Percentiles rank a stretch among this genome's conserved stretches.
These are phyloP conservation scores for Suhomyces vadensis DNA, from an alignment of 805 yeast genomes.

Conservation along the genomic window DNA sequence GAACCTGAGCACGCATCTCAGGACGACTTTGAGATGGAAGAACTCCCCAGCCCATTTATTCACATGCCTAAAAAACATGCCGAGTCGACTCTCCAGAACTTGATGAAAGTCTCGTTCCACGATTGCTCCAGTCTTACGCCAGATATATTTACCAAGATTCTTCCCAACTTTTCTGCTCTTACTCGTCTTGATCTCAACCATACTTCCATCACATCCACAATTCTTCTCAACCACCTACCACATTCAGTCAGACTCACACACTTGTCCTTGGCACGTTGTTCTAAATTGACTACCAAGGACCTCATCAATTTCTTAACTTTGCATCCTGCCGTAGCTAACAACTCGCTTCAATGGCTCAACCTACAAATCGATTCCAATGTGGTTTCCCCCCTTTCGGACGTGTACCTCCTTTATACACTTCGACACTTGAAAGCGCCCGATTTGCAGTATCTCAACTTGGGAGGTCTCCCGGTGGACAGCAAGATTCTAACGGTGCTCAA, in stretches of 20 bases:
- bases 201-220: conserved; percentile 70
- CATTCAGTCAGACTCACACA: conserved; percentile 65
- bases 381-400: conserved; percentile 55
- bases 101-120: conserved; percentile 68
- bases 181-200: conserved; percentile 78
- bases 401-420: conserved; percentile 48
- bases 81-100: conserved; percentile 13
- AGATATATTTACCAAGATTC: conserved; percentile 52
- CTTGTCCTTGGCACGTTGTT: conserved; percentile 56
- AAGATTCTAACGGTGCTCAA: conserved; percentile 40
- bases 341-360: conserved; percentile 63
- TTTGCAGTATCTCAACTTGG: conserved; percentile 56
- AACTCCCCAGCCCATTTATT: not conserved
- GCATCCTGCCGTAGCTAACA: conserved; percentile 61
- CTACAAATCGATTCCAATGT: conserved; percentile 64
- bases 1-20: conserved; percentile 5
- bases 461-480: conserved; percentile 60
- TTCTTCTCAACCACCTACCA: conserved; percentile 54
- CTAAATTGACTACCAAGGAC: conserved; percentile 70
- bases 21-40: conserved; percentile 6
- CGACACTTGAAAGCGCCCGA: conserved; percentile 45
- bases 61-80: conserved; percentile 1
- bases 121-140: conserved; percentile 80
- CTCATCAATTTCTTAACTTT: conserved; percentile 65
- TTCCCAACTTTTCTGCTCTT: conserved; percentile 58